Evolutionary conservation across 371 early-diverging fungal genomes (phyloP), one percentile per base, ranked within the genome.

Genomic region (Neoconidiobolus thromboides): DNA sequence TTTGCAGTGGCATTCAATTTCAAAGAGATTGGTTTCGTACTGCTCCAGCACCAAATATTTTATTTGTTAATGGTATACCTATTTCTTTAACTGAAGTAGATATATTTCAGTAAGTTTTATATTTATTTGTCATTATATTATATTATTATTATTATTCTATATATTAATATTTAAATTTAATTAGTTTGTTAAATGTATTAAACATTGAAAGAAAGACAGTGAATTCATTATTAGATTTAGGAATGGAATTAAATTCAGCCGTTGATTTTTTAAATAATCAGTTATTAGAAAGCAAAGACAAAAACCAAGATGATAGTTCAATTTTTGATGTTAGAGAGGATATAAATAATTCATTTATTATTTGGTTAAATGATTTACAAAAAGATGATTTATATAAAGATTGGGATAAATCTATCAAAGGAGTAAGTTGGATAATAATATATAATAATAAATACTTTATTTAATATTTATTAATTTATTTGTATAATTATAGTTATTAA

Each of bases 361-460:
- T 78, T 10, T 96, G 95, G 94, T 75, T 85, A 72, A 96, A 94
- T 64, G 89, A 96, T 67, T 64, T 96, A 14, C 90, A 87, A 63
- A 80, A 72, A 26, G 96, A 96, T 60, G 64, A 67, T 0, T 74
- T 82, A 9, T 96, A 93, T 69, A 62, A 70, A 7, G 61, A 63
- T 26, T 93, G 89, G 86, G 76, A 82, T 1, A 61, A 65, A 0
- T 71, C 69, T 26, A 26, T 26, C 0, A 26, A 26, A 26, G 26
- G 26, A 26, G 26, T 26, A 26, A 26, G 26, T 26, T 26, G 26
- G 26, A 26, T 26, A 26, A 26, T 26, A 26, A 26, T 26, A 26
- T 26, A 26, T 26, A 26, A 26, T 26, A 26, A 26, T 26, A 26
- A 26, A 26, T 62, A 55, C 7, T 66, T 55, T 15, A 49, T 38